These are phyloP conservation scores for Leucosporidium scottii DNA, from an alignment of 768 basidiomycete genomes.

Conservation along the genomic window DNA sequence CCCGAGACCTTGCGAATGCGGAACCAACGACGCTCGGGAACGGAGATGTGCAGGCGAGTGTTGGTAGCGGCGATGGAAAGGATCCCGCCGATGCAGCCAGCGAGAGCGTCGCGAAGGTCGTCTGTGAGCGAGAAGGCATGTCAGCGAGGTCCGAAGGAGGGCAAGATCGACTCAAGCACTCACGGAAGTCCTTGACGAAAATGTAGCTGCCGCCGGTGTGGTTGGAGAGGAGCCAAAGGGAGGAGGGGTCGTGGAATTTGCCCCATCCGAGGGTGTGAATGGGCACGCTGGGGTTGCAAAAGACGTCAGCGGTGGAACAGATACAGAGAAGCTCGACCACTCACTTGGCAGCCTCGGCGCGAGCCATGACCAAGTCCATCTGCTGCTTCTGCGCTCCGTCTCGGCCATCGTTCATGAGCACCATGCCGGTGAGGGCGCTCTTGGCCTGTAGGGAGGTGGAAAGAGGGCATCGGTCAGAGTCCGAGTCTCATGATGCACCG, in stretches of 20 bases:
- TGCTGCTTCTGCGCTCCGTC: constrained; percentile 89
- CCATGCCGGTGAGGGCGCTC: constrained; percentile 82
- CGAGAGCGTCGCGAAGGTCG: constrained; percentile 82
- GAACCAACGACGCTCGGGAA: constrained; percentile 84
- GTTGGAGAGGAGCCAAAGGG: constrained; percentile 97
- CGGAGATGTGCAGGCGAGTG: constrained; percentile 92
- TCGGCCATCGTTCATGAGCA: constrained; percentile 84
- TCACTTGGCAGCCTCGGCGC: constrained; percentile 85
- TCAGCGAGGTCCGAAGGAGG: background rate
- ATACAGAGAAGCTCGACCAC: constrained; percentile 9
- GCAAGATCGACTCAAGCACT: background rate
- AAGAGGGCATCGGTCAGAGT: no score
- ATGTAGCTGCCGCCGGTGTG: constrained; percentile 96
- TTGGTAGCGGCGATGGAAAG: constrained; percentile 87
- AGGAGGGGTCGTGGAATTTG: constrained; percentile 91
- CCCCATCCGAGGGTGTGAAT: constrained; percentile 98
- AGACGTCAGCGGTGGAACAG: background rate
- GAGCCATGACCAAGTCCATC: constrained; percentile 96
- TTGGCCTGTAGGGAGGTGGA: constrained; percentile 45
- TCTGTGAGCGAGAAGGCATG: constrained; percentile 39
- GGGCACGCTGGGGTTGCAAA: constrained; percentile 52
- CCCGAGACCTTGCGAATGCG: constrained; percentile 91
- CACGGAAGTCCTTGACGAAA: constrained; percentile 85
- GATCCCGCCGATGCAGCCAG: constrained; percentile 92
- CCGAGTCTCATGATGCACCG: no score